These are phyloP conservation scores for Acacia pycnantha DNA, from an alignment of 331 rosid species.

Conservation along the genomic window DNA sequence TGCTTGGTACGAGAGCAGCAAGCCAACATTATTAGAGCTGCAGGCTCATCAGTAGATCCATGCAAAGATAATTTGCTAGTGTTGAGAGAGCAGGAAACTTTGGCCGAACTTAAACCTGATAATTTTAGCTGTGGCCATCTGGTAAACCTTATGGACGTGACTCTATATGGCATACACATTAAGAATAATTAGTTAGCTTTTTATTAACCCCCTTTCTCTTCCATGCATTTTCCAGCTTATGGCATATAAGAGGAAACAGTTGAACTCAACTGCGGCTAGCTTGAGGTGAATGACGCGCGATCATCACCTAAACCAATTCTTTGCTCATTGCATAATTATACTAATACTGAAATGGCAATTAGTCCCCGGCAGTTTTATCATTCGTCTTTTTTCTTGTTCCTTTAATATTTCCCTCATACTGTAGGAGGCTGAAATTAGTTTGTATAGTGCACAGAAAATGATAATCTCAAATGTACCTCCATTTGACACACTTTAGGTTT, in stretches of 20 bases:
- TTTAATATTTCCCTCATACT: slow-evolving; percentile 20
- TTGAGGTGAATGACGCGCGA: slow-evolving; percentile 30
- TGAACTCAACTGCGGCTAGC: slow-evolving; percentile 31
- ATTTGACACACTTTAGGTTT: slow-evolving; percentile 17
- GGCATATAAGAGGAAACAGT: slow-evolving; percentile 60
- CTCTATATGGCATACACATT: neutral
- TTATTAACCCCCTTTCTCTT: neutral
- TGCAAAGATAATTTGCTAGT: slow-evolving; percentile 42
- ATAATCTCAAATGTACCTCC: slow-evolving; percentile 20
- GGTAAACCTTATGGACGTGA: slow-evolving; percentile 45
- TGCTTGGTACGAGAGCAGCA: slow-evolving; percentile 50
- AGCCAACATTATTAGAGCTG: slow-evolving; percentile 27
- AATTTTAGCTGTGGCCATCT: slow-evolving; percentile 47
- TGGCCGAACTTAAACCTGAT: slow-evolving; percentile 49
- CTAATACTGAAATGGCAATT: slow-evolving; percentile 30
- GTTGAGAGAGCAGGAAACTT: slow-evolving; percentile 56
- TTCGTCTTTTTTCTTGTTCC: neutral
- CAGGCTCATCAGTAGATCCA: slow-evolving; percentile 35
- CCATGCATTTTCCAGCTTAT: slow-evolving; percentile 51
- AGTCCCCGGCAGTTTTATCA: slow-evolving; percentile 22
- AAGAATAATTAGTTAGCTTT: neutral
- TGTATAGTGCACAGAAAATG: slow-evolving; percentile 23
- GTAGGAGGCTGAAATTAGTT: slow-evolving; percentile 8
- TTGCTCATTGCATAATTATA: slow-evolving; percentile 27
- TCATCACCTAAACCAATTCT: slow-evolving; percentile 18